Evolutionary conservation across 1,139 yeast genomes (phyloP).

Genomic region (Sugiyamaella novakii): DNA sequence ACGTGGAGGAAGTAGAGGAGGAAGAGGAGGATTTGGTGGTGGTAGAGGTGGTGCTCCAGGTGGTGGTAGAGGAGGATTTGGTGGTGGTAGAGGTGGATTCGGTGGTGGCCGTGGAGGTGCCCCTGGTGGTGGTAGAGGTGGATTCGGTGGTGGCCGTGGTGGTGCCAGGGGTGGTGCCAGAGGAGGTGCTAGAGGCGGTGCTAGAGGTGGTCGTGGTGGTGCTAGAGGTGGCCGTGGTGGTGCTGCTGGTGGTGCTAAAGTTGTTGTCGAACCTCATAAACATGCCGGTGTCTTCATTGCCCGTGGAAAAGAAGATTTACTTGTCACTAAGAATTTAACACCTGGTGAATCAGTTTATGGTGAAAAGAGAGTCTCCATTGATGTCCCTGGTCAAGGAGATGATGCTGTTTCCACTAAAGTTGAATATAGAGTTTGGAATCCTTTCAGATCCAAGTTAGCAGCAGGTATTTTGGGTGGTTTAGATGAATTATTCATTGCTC

Average conservation of each 20-base stretch:
- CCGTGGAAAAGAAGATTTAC: constrained; percentile 98
- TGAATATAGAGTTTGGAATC: constrained; percentile 99
- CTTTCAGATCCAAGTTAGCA: constrained; percentile 98
- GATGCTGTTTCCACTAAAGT: constrained; percentile 80
- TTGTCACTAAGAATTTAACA: constrained; percentile 93
- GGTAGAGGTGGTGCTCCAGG: constrained; percentile 43
- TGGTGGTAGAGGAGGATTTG: constrained; percentile 32
- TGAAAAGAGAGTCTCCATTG: constrained; percentile 92
- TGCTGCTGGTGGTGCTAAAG: constrained; percentile 88
- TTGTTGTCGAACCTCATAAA: constrained; percentile 96
- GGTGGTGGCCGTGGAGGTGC: constrained; percentile 42
- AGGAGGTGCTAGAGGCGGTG: constrained; percentile 40
- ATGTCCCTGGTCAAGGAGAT: constrained; percentile 86
- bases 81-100: constrained; percentile 42
- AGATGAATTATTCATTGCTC: constrained; percentile 95
- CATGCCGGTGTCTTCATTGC: constrained; percentile 96
- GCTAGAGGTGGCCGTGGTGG: constrained; percentile 69
- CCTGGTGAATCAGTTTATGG: constrained; percentile 97
- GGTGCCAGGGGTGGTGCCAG: constrained; percentile 45
- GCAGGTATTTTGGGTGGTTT: constrained; percentile 99
- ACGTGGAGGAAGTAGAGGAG: constrained; percentile 31
- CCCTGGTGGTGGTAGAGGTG: constrained; percentile 36
- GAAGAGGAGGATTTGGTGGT: constrained; percentile 50
- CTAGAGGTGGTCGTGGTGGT: constrained; percentile 51
- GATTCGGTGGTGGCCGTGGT: constrained; percentile 39